Evolutionary conservation across 1,284 basidiomycete species (phyloP), one percentile per base, ranked within the genome.

Genomic region (Pyrrhoderma noxium): DNA sequence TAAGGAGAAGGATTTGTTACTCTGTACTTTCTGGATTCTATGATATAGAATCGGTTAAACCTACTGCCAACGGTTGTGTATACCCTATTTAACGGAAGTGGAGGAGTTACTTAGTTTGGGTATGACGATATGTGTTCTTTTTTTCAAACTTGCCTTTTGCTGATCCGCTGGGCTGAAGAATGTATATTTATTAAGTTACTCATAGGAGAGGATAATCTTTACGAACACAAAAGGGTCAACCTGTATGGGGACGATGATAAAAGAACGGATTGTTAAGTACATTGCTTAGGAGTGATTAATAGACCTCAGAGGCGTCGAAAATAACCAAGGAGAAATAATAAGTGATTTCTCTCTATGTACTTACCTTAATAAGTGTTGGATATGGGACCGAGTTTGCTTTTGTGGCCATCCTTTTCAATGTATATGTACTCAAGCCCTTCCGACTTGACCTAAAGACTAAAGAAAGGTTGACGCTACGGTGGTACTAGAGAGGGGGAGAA

Each of bases 31-130:
- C n/a, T n/a, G n/a, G n/a, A n/a, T n/a, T n/a, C n/a, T n/a, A n/a
- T n/a, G n/a, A n/a, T n/a, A n/a, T n/a, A n/a, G n/a, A n/a, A n/a
- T n/a, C n/a, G n/a, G n/a, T n/a, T n/a, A n/a, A n/a, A 69, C 82
- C 64, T 64, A 84, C 82, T 85, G 82, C 82, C 82, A 85, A 45
- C 82, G 77, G 59, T 85, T 85, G 60, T 85, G 82, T 8, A 85
- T 59, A 31, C 80, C 79, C 79, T 83, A 51, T 8, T 57, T 31
- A n/a, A n/a, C n/a, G n/a, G n/a, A n/a, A n/a, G n/a, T n/a, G n/a
- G n/a, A n/a, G n/a, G n/a, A n/a, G n/a, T n/a, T n/a, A n/a, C n/a
- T n/a, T n/a, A n/a, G n/a, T n/a, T n/a, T n/a, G n/a, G n/a, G n/a
- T n/a, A n/a, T n/a, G n/a, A n/a, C n/a, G n/a, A n/a, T n/a, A n/a